Base-by-base conservation (phyloP, 768 basidiomycete genomes). In the Leucocoprinus leucothites region DNA sequence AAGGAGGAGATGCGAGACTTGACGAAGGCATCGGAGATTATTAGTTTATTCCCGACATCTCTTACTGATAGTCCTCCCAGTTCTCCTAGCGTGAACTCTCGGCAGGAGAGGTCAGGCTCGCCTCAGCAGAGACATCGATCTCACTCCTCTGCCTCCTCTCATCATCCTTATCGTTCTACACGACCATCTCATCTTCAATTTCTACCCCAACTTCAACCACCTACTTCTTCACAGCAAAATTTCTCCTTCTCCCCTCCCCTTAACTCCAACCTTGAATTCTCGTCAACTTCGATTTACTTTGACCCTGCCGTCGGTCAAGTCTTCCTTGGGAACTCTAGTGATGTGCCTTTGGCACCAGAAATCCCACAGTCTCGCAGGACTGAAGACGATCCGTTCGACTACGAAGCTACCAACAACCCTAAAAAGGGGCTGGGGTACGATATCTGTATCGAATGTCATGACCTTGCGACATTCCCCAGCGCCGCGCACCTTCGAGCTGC, bases 1-100 rank as follows among this genome's bases (percentile, higher is more conserved):
- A 83, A 83, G 69, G 89, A 91, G 58, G 94, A 95, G 74, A 95
- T 94, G 91, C 76, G 88, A 11, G 88, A 90, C 64, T 73, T 95
- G 52, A 96, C 94, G 0, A 79, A 83, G 56, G 89, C 91, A 6
- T 86, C 82, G 19, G 89, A 91, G 71, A 92, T 95, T 51, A 73
- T 87, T 60, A 77, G 77, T 38, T 61, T 82, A 0, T 71, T 71
- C 41, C 71, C 69, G 5, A 24, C 51, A n/a, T 19, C 28, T 6
- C 44, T 31, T 26, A 31, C 46, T 19, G 19, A 22, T 16, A 48
- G 45, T 41, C 46, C 53, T 22, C 9, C 13, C 11, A 36, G 25
- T 26, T 42, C 53, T 19, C 45, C 53, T 41, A 38, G 38, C 16
- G 24, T 45, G 53, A 25, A 14, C 28, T 14, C 53, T 26, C 46